These are phyloP conservation scores for Aspergillus pseudoterreus DNA, from an alignment of 2,329 filamentous ascomycete species.

Conservation along the genomic window DNA sequence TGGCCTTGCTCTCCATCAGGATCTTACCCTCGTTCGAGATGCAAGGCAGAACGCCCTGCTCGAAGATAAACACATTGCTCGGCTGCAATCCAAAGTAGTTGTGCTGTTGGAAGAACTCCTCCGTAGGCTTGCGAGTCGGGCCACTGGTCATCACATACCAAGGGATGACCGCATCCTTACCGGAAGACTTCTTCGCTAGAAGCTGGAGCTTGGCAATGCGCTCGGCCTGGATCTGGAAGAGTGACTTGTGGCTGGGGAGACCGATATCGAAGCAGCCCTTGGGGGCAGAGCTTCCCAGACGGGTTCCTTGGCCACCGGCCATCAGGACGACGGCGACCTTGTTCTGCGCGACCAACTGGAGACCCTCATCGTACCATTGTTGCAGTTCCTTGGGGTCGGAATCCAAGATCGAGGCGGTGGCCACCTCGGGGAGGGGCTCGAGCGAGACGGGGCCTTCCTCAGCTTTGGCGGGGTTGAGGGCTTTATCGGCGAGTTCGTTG, in stretches of 20 bases:
- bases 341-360: conserved; percentile 64
- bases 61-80: conserved; percentile 87
- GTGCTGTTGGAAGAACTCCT: conserved; percentile 86
- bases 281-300: conserved; percentile 87
- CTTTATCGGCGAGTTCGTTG: conserved; percentile 79
- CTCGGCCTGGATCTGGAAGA: conserved; percentile 98
- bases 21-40: conserved; percentile 98
- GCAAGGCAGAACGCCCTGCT: conserved; percentile 94
- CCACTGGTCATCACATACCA: conserved; percentile 99
- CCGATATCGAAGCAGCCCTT: conserved; percentile 98
- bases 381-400: conserved; percentile 73
- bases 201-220: conserved; percentile 82
- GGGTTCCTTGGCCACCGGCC: conserved; percentile 94
- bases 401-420: conserved; percentile 87
- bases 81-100: conserved; percentile 84
- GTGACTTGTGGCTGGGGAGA: conserved; percentile 83
- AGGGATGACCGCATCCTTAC: conserved; percentile 65
- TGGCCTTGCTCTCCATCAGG: conserved; percentile 82
- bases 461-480: conserved; percentile 69
- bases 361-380: conserved; percentile 73
- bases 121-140: conserved; percentile 85
- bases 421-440: conserved; percentile 82
- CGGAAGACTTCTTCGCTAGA: conserved; percentile 69
- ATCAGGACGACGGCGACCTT: conserved; percentile 85
- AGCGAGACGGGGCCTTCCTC: conserved; percentile 54